Evolutionary conservation across 1,284 basidiomycete genomes (phyloP), one percentile per base, ranked within the genome.

Genomic region (Pseudozyma thailandica): DNA sequence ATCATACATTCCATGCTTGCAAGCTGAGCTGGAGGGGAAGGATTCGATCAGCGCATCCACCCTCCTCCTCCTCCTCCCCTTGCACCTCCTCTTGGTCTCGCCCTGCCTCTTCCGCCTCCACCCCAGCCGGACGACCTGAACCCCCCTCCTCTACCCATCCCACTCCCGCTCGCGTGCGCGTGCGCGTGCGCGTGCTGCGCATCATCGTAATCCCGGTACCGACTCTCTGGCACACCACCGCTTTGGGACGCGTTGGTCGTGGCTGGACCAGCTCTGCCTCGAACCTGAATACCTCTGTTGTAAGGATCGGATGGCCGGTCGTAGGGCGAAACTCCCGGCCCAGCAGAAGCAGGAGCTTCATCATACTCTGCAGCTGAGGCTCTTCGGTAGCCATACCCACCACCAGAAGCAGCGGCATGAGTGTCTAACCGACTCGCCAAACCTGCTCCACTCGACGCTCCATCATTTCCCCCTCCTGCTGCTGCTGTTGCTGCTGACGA

Each of bases 321-420:
- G 30, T 69, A 69, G 1, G 58, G 49, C 39, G 58, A 50, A 6
- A 31, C 48, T 10, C 31, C 31, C 31, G 31, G 12, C 12, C 31
- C 31, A 21, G 18, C 44, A 6, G 26, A 13, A 7, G 26, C 12
- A 15, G 26, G 10, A 16, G 25, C n/a, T 5, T 30, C 27, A 41
- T 70, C 60, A 20, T 57, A 65, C 16, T 71, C 68, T 16, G 26
- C 56, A n/a, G 55, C 26, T 4, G 66, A 70, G 6, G 55, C 43
- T 20, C 66, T 49, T 27, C 68, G 68, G 26, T 71, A 64, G 2
- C 41, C 48, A 2, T 21, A n/a, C 20, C 31, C 38, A 30, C 51
- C 46, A 2, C 45, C 13, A 20, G 47, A 50, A 21, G 49, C 13
- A 42, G 18, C 8, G 9, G 39, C 10, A 23, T 64, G 61, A 12